These are phyloP conservation scores for Suillus brevipes DNA, from an alignment of 768 basidiomycete genomes.

Conservation along the genomic window DNA sequence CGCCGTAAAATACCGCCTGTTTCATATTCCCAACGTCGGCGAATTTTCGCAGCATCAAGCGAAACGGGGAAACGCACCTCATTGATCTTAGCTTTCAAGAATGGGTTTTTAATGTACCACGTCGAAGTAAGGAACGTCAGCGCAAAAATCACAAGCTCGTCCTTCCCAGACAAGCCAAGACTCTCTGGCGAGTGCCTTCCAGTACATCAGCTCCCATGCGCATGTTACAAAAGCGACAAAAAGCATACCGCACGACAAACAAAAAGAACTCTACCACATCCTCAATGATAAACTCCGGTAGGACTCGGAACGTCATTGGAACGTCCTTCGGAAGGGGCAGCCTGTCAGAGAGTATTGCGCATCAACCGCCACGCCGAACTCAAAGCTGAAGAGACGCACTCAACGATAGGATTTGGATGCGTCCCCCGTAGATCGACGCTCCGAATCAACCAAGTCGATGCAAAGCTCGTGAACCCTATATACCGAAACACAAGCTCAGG, in stretches of 20 bases:
- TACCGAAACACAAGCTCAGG: slow-evolving; percentile 79
- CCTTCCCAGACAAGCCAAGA: slow-evolving; percentile 81
- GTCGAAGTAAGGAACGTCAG: slow-evolving; percentile 92
- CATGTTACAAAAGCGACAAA: background rate
- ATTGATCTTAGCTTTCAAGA: slow-evolving; percentile 94
- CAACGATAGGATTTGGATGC: slow-evolving; percentile 68
- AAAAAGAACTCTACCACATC: slow-evolving; percentile 89
- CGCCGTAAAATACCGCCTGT: slow-evolving; percentile 74
- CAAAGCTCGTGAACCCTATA: slow-evolving; percentile 83
- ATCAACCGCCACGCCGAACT: slow-evolving; percentile 9
- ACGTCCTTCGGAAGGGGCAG: slow-evolving; percentile 85
- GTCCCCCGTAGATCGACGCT: slow-evolving; percentile 78
- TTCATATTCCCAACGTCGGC: slow-evolving; percentile 7
- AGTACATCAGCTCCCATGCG: slow-evolving; percentile 1
- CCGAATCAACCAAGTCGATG: slow-evolving; percentile 92
- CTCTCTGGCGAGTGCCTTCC: slow-evolving; percentile 71
- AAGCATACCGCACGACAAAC: slow-evolving; percentile 74
- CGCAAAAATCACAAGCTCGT: slow-evolving; percentile 82
- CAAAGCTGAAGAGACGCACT: slow-evolving; percentile 48
- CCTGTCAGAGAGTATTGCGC: slow-evolving; percentile 39
- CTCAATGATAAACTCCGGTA: slow-evolving; percentile 94
- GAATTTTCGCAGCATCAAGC: background rate
- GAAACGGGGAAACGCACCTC: slow-evolving; percentile 52
- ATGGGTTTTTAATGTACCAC: slow-evolving; percentile 98
- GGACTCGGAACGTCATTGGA: slow-evolving; percentile 78